Percentiles rank a stretch among this genome's conserved stretches.
phyloP scores from a whole-genome alignment of 2,329 filamentous ascomycete genomes.

The Raffaelea ambrosiae region DNA sequence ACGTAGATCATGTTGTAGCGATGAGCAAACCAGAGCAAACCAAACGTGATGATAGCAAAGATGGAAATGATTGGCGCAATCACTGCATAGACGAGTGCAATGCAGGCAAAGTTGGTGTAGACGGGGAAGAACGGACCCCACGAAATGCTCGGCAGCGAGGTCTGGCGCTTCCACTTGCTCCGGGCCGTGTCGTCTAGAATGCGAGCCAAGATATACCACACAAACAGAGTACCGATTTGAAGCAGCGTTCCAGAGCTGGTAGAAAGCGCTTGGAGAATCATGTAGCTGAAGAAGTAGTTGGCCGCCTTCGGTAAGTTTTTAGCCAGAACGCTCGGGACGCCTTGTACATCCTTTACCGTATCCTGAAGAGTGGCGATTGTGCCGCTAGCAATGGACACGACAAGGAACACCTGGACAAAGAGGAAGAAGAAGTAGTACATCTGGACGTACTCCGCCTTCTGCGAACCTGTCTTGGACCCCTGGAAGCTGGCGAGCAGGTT shows the following conservation, averaged over 20 bases:
- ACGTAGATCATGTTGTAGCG: constrained; percentile 97
- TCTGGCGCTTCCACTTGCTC: constrained; percentile 81
- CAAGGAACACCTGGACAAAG: constrained; percentile 89
- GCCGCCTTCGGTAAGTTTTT: constrained; percentile 73
- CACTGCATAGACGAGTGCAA: constrained; percentile 80
- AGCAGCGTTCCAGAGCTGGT: constrained; percentile 83
- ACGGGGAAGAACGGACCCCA: constrained; percentile 96
- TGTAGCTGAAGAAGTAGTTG: constrained; percentile 98
- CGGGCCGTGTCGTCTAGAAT: constrained; percentile 74
- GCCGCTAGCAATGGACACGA: constrained; percentile 76
- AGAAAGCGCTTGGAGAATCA: constrained; percentile 87
- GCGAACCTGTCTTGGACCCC: constrained; percentile 74
- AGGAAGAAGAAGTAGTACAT: constrained; percentile 89
- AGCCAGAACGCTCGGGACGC: constrained; percentile 64
- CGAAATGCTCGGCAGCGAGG: constrained; percentile 63
- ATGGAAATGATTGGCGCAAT: constrained; percentile 84
- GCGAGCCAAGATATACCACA: constrained; percentile 75
- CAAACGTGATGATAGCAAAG: constrained; percentile 89
- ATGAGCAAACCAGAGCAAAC: constrained; percentile 86
- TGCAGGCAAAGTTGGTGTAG: constrained; percentile 94
- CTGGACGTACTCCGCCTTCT: constrained; percentile 76
- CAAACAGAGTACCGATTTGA: constrained; percentile 68
- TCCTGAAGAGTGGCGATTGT: constrained; percentile 55
- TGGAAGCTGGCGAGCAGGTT: constrained; percentile 63
- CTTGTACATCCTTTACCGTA: constrained; percentile 48